Evolutionary conservation across 768 basidiomycete genomes (phyloP).

Genomic region (Austroboletus eburneus): DNA sequence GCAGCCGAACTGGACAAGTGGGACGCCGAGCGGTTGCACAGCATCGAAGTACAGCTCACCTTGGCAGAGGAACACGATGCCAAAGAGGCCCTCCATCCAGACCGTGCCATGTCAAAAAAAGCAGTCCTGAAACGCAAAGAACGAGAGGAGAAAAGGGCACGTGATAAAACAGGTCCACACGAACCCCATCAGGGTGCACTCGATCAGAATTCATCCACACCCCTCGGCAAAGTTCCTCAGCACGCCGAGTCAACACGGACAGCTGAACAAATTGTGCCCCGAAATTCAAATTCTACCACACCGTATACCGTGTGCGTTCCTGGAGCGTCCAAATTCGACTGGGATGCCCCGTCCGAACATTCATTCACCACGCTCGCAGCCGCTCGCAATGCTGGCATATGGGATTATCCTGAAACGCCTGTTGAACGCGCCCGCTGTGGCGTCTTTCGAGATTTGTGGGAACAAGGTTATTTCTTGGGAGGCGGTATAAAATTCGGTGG

Average conservation of each 20-base stretch:
- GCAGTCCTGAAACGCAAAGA: conserved; percentile 70
- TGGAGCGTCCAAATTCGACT: conserved; percentile 58
- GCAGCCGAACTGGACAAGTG: conserved; percentile 47
- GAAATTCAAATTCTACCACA: conserved; percentile 10
- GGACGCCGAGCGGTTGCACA: conserved; percentile 46
- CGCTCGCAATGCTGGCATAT: conserved; percentile 66
- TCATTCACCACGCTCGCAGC: conserved; percentile 53
- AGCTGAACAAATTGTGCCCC: conserved; percentile 1
- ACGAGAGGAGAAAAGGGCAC: conserved; percentile 50
- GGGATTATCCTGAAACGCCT: conserved; percentile 66
- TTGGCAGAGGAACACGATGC: conserved; percentile 47
- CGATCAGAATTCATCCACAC: conserved; percentile 8
- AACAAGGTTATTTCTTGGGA: conserved; percentile 83
- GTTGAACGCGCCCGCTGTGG: conserved; percentile 71
- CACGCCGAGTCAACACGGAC: conserved; percentile 1
- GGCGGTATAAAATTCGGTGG: conserved; percentile 93
- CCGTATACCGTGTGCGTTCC: conserved; percentile 62
- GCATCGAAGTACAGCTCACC: conserved; percentile 45
- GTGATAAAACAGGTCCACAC: conserved; percentile 3
- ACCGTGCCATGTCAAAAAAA: conserved; percentile 51
- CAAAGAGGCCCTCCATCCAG: conserved; percentile 37
- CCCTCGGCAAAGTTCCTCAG: not conserved
- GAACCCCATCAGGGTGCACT: conserved; percentile 1
- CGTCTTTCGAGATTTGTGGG: conserved; percentile 79
- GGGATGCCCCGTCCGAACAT: conserved; percentile 53